Percentiles rank a stretch among this genome's conserved stretches.
phyloP scores from a whole-genome alignment of 805 yeast species.

The Nakazawaea populi region DNA sequence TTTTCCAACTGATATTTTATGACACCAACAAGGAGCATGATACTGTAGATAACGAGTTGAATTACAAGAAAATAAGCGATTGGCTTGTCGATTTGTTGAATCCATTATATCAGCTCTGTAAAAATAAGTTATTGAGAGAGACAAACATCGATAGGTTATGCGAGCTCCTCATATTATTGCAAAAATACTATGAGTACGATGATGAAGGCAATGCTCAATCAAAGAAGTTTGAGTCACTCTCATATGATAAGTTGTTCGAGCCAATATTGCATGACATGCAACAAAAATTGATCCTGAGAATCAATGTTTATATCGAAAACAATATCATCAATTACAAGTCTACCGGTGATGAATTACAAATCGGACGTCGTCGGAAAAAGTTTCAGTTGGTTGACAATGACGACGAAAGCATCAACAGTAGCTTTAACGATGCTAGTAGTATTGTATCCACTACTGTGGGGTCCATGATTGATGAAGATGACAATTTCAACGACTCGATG shows the following conservation, averaged over 20 bases:
- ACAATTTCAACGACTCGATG: slow-evolving; percentile 19
- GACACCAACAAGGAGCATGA: slow-evolving; percentile 15
- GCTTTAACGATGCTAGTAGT: slow-evolving; percentile 2
- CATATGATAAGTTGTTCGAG: slow-evolving; percentile 55
- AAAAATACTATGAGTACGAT: slow-evolving; percentile 61
- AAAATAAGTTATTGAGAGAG: slow-evolving; percentile 68
- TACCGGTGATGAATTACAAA: slow-evolving; percentile 58
- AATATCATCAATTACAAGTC: slow-evolving; percentile 65
- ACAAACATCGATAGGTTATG: slow-evolving; percentile 62
- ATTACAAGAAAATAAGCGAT: slow-evolving; percentile 33
- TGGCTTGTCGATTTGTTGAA: slow-evolving; percentile 68
- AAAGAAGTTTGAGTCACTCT: slow-evolving; percentile 21
- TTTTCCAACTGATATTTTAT: slow-evolving; percentile 53
- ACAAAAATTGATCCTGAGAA: slow-evolving; percentile 71
- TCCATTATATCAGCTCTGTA: slow-evolving; percentile 66
- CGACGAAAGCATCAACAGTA: background rate
- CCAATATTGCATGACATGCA: slow-evolving; percentile 77
- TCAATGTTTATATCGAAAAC: slow-evolving; percentile 66
- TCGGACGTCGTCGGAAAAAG: slow-evolving; percentile 36
- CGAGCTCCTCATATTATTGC: slow-evolving; percentile 66
- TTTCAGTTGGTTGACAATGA: slow-evolving; percentile 1
- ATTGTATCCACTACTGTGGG: slow-evolving; percentile 6
- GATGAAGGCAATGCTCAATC: slow-evolving; percentile 27
- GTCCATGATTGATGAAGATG: slow-evolving; percentile 13
- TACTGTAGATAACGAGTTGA: slow-evolving; percentile 13